phyloP scores from a whole-genome alignment of 2,329 filamentous ascomycete species.

The Neodidymelliopsis sp. region DNA sequence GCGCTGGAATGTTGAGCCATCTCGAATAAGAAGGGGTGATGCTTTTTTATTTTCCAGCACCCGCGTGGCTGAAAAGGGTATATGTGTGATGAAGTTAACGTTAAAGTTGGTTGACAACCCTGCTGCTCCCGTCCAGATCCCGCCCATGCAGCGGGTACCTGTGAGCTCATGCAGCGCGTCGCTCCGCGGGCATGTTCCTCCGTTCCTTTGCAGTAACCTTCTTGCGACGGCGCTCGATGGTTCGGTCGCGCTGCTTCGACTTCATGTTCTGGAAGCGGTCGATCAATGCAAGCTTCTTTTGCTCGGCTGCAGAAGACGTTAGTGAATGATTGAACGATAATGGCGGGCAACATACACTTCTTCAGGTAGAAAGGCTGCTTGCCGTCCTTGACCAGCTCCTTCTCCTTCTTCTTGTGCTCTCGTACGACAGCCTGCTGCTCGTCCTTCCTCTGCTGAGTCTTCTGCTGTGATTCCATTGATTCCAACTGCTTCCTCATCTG shows the following conservation, averaged over 20 bases:
- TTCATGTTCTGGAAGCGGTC: conserved; percentile 85
- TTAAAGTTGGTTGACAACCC: conserved; percentile 13
- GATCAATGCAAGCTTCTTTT: conserved; percentile 84
- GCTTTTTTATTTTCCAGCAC: conserved; percentile 5
- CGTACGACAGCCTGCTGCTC: conserved; percentile 72
- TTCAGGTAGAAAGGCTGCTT: conserved; percentile 96
- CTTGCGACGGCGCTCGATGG: conserved; percentile 87
- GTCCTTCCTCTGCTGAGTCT: conserved; percentile 73
- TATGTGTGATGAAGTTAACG: conserved; percentile 7
- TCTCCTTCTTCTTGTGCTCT: conserved; percentile 82
- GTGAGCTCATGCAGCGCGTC: conserved; percentile 37
- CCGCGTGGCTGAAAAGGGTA: conserved; percentile 8
- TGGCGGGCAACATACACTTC: conserved; percentile 58
- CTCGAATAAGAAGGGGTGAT: not conserved
- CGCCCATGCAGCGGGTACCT: conserved; percentile 23
- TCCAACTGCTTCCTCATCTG: conserved; percentile 75
- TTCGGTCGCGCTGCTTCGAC: conserved; percentile 81
- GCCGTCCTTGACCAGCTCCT: conserved; percentile 82
- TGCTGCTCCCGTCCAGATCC: conserved; percentile 15
- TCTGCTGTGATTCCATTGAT: conserved; percentile 80
- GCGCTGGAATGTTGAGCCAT: conserved; percentile 6
- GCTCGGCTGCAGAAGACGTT: conserved; percentile 64
- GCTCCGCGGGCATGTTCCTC: conserved; percentile 61
- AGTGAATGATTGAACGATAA: conserved; percentile 17
- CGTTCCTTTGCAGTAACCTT: conserved; percentile 87